These are phyloP conservation scores for Naegleria gruberi DNA, from an alignment of 208 protist genomes.

Conservation along the genomic window DNA sequence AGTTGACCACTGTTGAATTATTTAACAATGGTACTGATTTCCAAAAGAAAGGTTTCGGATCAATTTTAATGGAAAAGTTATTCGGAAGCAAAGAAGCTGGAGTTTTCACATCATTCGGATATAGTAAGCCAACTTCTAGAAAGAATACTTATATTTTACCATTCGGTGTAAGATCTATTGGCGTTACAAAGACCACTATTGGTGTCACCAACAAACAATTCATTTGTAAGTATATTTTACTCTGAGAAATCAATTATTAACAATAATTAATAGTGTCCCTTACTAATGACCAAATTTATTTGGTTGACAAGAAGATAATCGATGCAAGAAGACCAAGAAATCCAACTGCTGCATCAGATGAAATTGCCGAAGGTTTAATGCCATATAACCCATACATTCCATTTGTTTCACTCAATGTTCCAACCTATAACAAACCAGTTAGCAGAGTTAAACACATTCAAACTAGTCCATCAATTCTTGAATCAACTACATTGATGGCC, in stretches of 20 bases:
- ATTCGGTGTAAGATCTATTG: not conserved
- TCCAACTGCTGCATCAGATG: not conserved
- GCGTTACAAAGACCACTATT: not conserved
- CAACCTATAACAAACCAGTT: constrained; percentile 60
- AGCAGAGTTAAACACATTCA: constrained; percentile 49
- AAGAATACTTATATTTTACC: not conserved
- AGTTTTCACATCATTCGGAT: not conserved
- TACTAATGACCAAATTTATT: not conserved
- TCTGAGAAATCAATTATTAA: not conserved
- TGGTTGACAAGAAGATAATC: not conserved
- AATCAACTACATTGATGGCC: constrained; percentile 70
- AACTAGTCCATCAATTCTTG: constrained; percentile 60
- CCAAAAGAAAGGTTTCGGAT: not conserved
- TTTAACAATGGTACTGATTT: not conserved
- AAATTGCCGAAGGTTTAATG: not conserved
- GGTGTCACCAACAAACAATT: not conserved
- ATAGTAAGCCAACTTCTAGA: not conserved
- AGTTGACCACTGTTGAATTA: not conserved
- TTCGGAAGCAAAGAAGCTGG: not conserved
- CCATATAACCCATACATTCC: constrained; percentile 10
- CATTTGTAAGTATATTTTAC: not conserved
- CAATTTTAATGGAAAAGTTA: not conserved
- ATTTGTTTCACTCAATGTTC: constrained; percentile 30
- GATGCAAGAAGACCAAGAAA: constrained; percentile 11
- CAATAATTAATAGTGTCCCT: not conserved